Base-by-base conservation (phyloP, 2,329 filamentous ascomycete genomes). In the Calonectria pauciramosa region DNA sequence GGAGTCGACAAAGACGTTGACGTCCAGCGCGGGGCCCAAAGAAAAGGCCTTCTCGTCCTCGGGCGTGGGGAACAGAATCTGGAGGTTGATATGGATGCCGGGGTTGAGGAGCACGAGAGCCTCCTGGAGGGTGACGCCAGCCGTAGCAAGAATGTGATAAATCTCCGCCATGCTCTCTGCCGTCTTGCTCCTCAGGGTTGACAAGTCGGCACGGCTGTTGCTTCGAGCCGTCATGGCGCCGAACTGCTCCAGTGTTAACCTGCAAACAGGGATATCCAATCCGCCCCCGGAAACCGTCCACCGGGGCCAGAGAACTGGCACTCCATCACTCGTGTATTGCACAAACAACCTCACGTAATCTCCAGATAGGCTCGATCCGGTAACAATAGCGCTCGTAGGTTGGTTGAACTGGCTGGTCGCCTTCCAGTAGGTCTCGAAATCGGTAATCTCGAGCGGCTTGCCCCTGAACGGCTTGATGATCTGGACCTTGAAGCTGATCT, bases 401-500 rank as follows among this genome's bases (percentile, higher is more conserved):
- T 95, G 93, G 83, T 98, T 95, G 63, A 97, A 91, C 80, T 98
- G 96, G 81, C 96, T 98, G 1, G 97, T 99, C 0, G 96, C 96
- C 85, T 99, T 99, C 97, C 97, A 99, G 85, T 99, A 99, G 0
- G 97, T 99, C 76, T 98, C 97, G 80, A 99, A 99, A 82, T 99
- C 96, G 1, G 97, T 98, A 75, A 99, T 98, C 84, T 99, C 97
- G 28, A 99, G 88, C 4, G 97, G 96, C 75, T 96, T 94, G 10
- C 97, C 96, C 76, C 93, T 92, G 86, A 99, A 99, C 0, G 97
- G 97, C 82, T 98, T 98, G 84, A 99, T 97, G 32, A 99, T 95
- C 83, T 99, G 96, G 70, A 95, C 98, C 77, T 95, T 94, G 88
- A 99, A 99, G 77, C 93, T 95, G 78, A 99, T 95, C 81, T 98